Evolutionary conservation across 2,329 filamentous ascomycete genomes (phyloP).

Genomic region (Exophiala sp.): DNA sequence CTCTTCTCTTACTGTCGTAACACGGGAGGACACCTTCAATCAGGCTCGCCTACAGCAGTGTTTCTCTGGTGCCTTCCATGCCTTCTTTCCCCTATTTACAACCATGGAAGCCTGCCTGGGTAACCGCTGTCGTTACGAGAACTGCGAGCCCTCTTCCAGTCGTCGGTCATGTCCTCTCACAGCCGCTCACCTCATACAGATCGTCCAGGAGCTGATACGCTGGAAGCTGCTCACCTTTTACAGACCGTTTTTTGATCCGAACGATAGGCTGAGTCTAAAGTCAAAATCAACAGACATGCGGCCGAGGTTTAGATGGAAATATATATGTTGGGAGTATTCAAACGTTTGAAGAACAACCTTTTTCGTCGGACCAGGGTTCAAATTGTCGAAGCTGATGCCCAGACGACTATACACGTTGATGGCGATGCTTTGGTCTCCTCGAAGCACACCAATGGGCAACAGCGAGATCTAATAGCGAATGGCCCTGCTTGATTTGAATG

Average conservation of each 20-base stretch:
- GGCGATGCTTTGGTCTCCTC: background rate
- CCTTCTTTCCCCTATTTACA: background rate
- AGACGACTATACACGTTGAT: background rate
- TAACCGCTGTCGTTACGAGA: background rate
- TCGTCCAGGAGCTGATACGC: constrained; percentile 1
- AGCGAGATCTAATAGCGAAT: background rate
- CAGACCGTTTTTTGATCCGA: background rate
- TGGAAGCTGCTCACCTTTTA: constrained; percentile 4
- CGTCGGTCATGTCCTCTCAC: background rate
- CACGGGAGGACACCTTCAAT: too few species aligned
- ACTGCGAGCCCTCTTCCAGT: background rate
- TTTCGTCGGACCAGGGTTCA: background rate
- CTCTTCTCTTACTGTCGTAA: too few species aligned
- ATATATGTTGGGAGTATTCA: background rate
- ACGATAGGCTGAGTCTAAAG: background rate
- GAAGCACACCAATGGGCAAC: background rate
- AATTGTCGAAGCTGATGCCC: background rate
- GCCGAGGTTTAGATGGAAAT: background rate
- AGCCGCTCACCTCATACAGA: background rate
- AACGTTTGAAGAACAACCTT: background rate
- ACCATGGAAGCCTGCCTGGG: background rate
- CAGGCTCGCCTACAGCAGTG: too few species aligned
- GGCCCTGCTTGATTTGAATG: background rate
- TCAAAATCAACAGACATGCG: background rate
- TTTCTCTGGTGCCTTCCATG: background rate